These are phyloP conservation scores for Rugonectria rugulosa DNA, from an alignment of 2,329 filamentous ascomycete species.

Conservation along the genomic window DNA sequence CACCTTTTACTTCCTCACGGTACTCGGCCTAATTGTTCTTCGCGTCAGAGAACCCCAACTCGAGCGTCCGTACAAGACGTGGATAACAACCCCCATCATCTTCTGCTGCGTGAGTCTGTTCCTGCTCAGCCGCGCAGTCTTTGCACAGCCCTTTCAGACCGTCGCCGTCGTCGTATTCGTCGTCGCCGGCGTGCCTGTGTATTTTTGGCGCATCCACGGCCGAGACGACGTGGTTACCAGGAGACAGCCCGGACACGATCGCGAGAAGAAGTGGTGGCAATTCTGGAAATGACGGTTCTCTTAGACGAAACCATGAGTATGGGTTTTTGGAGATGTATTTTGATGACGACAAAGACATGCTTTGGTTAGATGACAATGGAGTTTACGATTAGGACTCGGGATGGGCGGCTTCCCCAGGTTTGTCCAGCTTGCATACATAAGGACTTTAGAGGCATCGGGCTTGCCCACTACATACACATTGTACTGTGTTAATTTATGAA, in stretches of 20 bases:
- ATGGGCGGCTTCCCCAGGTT: no score
- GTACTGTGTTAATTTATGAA: no score
- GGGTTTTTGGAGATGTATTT: not conserved
- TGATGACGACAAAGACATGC: not conserved
- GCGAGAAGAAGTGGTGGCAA: conserved; percentile 60
- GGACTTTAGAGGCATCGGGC: no score
- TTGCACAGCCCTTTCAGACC: conserved; percentile 90
- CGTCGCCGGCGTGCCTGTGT: conserved; percentile 82
- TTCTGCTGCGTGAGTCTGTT: conserved; percentile 99
- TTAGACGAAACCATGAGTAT: not conserved
- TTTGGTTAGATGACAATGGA: not conserved
- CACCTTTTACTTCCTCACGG: conserved; percentile 95
- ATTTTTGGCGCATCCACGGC: conserved; percentile 83
- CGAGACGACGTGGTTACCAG: conserved; percentile 61
- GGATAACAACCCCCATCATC: conserved; percentile 96
- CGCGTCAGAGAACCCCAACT: conserved; percentile 86
- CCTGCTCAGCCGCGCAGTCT: conserved; percentile 84
- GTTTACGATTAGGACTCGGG: not conserved
- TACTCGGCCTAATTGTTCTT: conserved; percentile 90
- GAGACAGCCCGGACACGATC: conserved; percentile 43
- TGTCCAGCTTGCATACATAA: no score
- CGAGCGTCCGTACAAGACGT: conserved; percentile 91
- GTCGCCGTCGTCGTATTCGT: conserved; percentile 87
- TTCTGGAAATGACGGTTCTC: conserved; percentile 61
- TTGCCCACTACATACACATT: no score